Percentiles rank a stretch among this genome's conserved stretches.
These are phyloP conservation scores for Diplodia corticola DNA, from an alignment of 2,329 filamentous ascomycete genomes.

Conservation along the genomic window DNA sequence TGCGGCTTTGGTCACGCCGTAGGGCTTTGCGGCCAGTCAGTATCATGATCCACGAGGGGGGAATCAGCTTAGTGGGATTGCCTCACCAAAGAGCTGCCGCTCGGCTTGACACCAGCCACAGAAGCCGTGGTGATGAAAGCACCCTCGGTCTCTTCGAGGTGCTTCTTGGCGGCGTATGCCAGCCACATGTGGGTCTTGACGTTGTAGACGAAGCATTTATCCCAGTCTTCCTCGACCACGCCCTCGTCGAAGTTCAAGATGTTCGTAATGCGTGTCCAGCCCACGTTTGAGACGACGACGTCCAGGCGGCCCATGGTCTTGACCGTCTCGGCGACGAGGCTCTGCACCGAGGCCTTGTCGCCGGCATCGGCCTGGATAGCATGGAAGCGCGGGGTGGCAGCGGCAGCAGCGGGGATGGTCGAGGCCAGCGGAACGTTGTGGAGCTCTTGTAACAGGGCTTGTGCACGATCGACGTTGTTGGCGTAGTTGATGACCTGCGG, in stretches of 20 bases:
- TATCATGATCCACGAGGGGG: background rate
- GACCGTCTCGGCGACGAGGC: slow-evolving; percentile 47
- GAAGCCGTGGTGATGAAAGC: slow-evolving; percentile 65
- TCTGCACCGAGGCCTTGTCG: slow-evolving; percentile 44
- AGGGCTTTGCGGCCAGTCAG: slow-evolving; percentile 50
- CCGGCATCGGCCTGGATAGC: slow-evolving; percentile 50
- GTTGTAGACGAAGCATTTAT: slow-evolving; percentile 65
- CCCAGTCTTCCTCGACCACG: slow-evolving; percentile 63
- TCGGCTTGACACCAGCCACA: slow-evolving; percentile 63
- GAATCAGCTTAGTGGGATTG: background rate
- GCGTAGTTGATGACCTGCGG: slow-evolving; percentile 50
- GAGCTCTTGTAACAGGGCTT: slow-evolving; percentile 45
- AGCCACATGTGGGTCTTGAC: slow-evolving; percentile 55
- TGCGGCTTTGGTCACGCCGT: slow-evolving; percentile 77
- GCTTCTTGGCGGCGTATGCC: slow-evolving; percentile 58
- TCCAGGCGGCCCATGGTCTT: slow-evolving; percentile 50
- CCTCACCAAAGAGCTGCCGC: slow-evolving; percentile 56
- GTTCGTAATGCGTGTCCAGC: slow-evolving; percentile 62
- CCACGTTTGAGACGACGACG: slow-evolving; percentile 53
- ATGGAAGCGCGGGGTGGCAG: slow-evolving; percentile 41
- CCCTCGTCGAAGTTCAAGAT: slow-evolving; percentile 61
- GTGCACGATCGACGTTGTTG: slow-evolving; percentile 45
- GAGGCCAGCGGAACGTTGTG: slow-evolving; percentile 37
- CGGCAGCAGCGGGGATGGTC: slow-evolving; percentile 26
- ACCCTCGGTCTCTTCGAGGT: slow-evolving; percentile 60